Evolutionary conservation across 768 basidiomycete genomes (phyloP).

Genomic region (Strobilomyces dryophilus): DNA sequence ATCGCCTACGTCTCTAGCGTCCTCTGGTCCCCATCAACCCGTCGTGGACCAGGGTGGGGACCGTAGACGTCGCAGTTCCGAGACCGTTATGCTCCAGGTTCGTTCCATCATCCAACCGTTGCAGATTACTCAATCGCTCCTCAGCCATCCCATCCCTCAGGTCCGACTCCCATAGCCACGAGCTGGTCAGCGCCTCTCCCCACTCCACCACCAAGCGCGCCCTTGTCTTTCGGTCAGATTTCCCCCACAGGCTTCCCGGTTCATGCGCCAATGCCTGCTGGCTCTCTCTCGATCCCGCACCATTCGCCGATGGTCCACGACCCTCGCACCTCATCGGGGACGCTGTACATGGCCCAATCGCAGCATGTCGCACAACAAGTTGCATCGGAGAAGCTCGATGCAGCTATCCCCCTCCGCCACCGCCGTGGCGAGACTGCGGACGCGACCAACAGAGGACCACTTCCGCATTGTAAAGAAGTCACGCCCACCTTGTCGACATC

Average conservation of each 20-base stretch:
- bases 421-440: neutral
- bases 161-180: constrained; percentile 8
- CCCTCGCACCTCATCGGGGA: constrained; percentile 3
- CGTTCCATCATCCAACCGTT: neutral
- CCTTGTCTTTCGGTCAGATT: constrained; percentile 5
- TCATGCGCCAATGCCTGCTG: constrained; percentile 6
- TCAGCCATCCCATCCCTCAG: constrained; percentile 12
- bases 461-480: neutral
- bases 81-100: constrained; percentile 16
- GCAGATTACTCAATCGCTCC: neutral
- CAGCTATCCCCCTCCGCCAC: neutral
- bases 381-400: constrained; percentile 1
- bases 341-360: neutral
- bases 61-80: constrained; percentile 16
- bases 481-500: neutral
- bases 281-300: constrained; percentile 6
- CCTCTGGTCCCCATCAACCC: constrained; percentile 1
- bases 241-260: constrained; percentile 10
- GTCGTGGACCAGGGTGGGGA: constrained; percentile 3
- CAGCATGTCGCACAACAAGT: constrained; percentile 1
- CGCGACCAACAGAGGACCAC: neutral
- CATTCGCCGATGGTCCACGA: neutral
- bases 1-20: constrained; percentile 4
- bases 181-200: constrained; percentile 18
- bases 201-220: constrained; percentile 17